Evolutionary conservation across 208 protist species (phyloP).

Genomic region (Wallacemonas sp.): DNA sequence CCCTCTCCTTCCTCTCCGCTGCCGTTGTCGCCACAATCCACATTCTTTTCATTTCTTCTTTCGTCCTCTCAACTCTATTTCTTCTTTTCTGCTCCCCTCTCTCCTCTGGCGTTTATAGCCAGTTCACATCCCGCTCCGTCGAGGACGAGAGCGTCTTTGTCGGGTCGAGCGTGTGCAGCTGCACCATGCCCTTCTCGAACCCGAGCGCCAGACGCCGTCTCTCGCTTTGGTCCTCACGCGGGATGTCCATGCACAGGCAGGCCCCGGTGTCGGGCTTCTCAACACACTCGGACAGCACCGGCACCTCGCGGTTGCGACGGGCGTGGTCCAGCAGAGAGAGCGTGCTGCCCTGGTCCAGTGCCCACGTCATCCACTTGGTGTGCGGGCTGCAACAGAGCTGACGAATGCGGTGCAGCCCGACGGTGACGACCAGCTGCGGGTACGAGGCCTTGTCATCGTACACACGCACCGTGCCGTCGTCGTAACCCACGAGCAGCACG

Average conservation of each 20-base stretch:
- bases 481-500: conserved; percentile 76
- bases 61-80: background rate
- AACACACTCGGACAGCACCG: conserved; percentile 52
- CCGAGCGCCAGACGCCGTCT: conserved; percentile 58
- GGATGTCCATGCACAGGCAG: conserved; percentile 65
- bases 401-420: conserved; percentile 39
- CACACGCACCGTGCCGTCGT: conserved; percentile 74
- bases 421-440: conserved; percentile 67
- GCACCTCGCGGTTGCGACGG: conserved; percentile 38
- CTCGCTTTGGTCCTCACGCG: conserved; percentile 52
- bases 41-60: background rate
- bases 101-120: no score
- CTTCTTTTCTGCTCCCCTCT: no score
- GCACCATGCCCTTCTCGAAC: conserved; percentile 72
- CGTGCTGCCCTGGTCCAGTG: conserved; percentile 66
- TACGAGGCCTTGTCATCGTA: conserved; percentile 50
- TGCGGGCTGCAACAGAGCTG: conserved; percentile 48
- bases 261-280: conserved; percentile 55
- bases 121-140: conserved; percentile 61
- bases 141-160: conserved; percentile 39
- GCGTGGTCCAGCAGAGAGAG: conserved; percentile 75
- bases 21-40: no score
- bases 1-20: no score
- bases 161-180: conserved; percentile 63
- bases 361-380: conserved; percentile 69